Base-by-base conservation (phyloP, 2,329 filamentous ascomycete genomes). In the Phyllosticta capitalensis region DNA sequence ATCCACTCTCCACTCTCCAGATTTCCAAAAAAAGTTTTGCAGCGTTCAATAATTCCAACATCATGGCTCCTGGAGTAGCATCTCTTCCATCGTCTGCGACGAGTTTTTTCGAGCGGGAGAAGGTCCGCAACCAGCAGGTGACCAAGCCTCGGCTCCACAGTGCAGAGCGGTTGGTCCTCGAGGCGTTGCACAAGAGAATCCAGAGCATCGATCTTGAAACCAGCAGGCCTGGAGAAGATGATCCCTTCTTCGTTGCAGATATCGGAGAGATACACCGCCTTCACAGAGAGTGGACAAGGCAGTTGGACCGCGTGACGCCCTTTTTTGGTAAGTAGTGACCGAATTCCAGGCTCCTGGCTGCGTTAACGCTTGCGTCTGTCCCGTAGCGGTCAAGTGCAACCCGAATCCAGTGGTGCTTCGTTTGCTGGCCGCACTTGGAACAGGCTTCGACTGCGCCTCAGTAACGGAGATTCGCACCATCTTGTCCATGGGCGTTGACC, bases 261-360 rank as follows among this genome's bases (percentile, higher is more conserved):
- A 85, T 96, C 67, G 92, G 92, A 74, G 89, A 96, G 77, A 87
- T 96, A 69, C 96, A 96, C 76, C 89, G 92, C 75, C 92, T 96
- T 82, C 90, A 96, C 70, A 80, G 95, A 73, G 87, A 91, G 75
- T 96, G 92, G 92, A 95, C 95, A 83, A 82, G 85, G 78, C 91
- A 92, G 72, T 79, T 96, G 68, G 84, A 86, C 65, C 86, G 90
- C 66, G 87, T 96, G 72, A 91, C 90, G 76, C 92, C 92, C 30
- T 95, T 96, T 69, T 96, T 94, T 76, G 89, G 88, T 89, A 75
- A 72, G 83, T 48, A 17, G 20, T 22, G 9, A 26, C 3, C 5
- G 12, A 52, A 14, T 9, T 49, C 5, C 83, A 5, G 4, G 12
- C 14, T 4, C 6, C 2, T 26, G 14, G 2, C 9, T n/a, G 10